Conservation (phyloP, 169 alveolate genomes). For the Pseudocohnilembus persalinus region DNA sequence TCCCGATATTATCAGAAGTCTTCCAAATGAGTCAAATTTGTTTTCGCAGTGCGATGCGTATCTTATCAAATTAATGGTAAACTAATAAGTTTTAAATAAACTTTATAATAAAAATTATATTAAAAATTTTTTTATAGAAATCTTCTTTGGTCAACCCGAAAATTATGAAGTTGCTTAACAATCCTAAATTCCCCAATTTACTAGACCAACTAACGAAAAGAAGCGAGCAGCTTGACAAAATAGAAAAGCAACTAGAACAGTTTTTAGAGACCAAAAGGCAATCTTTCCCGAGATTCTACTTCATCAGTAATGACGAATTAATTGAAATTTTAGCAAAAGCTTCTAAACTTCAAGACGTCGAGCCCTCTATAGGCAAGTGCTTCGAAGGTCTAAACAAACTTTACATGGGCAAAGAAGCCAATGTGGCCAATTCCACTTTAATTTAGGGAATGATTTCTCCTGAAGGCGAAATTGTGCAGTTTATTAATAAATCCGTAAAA, state of each 20-base stretch:
- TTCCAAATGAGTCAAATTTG: slow-evolving; percentile 87
- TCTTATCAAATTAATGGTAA: slow-evolving; percentile 86
- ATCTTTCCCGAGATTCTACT: slow-evolving; percentile 90
- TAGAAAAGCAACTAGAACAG: slow-evolving; percentile 88
- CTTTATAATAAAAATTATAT: slow-evolving; percentile 72
- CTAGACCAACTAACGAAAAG: too few species aligned
- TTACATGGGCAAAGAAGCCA: slow-evolving; percentile 50
- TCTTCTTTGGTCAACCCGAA: slow-evolving; percentile 65
- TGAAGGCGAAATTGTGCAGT: slow-evolving; percentile 89
- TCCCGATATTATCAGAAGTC: slow-evolving; percentile 89
- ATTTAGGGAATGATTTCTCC: slow-evolving; percentile 81
- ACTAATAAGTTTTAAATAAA: too few species aligned
- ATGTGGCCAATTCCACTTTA: neutral
- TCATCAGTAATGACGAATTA: slow-evolving; percentile 90
- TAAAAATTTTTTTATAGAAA: slow-evolving; percentile 54
- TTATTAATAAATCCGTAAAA: slow-evolving; percentile 72
- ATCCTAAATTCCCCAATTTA: too few species aligned
- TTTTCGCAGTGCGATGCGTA: slow-evolving; percentile 80
- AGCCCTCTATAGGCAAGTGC: slow-evolving; percentile 79
- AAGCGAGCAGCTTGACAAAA: slow-evolving; percentile 84
- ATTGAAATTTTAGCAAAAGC: slow-evolving; percentile 84
- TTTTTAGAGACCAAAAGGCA: slow-evolving; percentile 77
- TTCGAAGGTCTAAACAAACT: slow-evolving; percentile 81
- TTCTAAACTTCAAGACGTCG: slow-evolving; percentile 69
- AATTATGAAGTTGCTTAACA: too few species aligned